phyloP scores from a whole-genome alignment of 805 yeast species.

The Cyberlindnera saturnus region DNA sequence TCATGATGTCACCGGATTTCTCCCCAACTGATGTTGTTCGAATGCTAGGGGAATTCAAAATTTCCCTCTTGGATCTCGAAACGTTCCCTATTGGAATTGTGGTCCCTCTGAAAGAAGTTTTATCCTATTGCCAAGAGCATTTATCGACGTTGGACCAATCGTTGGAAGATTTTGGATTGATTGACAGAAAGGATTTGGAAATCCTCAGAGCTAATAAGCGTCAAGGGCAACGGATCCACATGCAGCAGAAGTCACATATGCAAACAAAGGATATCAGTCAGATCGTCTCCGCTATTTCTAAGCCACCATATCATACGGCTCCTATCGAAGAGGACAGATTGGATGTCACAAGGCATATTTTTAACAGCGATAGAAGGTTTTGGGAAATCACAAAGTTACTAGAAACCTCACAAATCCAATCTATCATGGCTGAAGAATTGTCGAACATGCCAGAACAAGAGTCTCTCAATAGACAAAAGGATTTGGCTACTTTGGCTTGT shows the following conservation, averaged over 20 bases:
- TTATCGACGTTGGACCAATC: conserved; percentile 40
- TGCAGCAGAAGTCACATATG: neutral
- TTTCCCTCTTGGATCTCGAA: conserved; percentile 48
- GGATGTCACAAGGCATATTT: conserved; percentile 63
- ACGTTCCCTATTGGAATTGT: conserved; percentile 70
- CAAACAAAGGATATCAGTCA: conserved; percentile 37
- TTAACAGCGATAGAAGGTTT: conserved; percentile 72
- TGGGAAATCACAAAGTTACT: conserved; percentile 68
- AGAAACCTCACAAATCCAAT: conserved; percentile 64
- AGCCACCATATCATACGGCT: conserved; percentile 44
- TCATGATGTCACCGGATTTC: conserved; percentile 47
- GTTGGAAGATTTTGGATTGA: conserved; percentile 41
- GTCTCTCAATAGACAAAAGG: conserved; percentile 46
- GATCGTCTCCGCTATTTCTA: conserved; percentile 32
- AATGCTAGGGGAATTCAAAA: conserved; percentile 52
- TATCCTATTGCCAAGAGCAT: conserved; percentile 49
- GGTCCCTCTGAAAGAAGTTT: conserved; percentile 59
- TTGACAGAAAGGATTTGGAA: conserved; percentile 64
- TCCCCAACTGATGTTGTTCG: conserved; percentile 50
- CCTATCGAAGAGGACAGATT: conserved; percentile 65
- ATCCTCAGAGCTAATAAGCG: conserved; percentile 3
- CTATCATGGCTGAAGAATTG: conserved; percentile 29
- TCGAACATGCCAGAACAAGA: conserved; percentile 46
- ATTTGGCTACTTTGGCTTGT: conserved; percentile 55
- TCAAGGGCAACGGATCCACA: neutral